These are phyloP conservation scores for Komagataea norvegica DNA, from an alignment of 1,139 yeast species.

Conservation along the genomic window DNA sequence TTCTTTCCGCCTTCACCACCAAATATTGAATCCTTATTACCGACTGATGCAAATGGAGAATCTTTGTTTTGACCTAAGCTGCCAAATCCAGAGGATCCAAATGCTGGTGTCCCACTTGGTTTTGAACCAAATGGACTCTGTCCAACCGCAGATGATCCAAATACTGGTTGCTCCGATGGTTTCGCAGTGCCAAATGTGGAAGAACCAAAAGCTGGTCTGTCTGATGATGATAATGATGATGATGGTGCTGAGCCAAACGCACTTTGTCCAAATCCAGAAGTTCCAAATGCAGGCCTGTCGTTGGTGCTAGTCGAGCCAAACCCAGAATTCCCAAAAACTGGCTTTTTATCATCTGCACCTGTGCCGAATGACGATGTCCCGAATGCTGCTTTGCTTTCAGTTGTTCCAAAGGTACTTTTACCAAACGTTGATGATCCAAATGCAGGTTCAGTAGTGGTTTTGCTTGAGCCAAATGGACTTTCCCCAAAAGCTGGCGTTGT, in stretches of 20 bases:
- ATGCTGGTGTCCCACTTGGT: constrained; percentile 15
- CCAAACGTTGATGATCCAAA: constrained; percentile 15
- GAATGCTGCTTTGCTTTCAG: not conserved
- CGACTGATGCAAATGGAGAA: constrained; percentile 3
- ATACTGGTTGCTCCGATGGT: constrained; percentile 11
- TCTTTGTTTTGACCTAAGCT: not conserved
- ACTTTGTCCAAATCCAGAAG: constrained; percentile 12
- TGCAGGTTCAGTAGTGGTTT: constrained; percentile 1
- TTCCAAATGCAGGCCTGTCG: constrained; percentile 1
- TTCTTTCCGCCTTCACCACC: constrained; percentile 1
- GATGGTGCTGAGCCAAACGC: not conserved
- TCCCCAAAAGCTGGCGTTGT: constrained; percentile 21
- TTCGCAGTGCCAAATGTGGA: constrained; percentile 14
- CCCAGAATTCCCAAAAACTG: constrained; percentile 19
- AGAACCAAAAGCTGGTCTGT: constrained; percentile 1
- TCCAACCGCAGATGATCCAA: constrained; percentile 22
- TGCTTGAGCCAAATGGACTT: constrained; percentile 19
- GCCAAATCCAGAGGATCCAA: constrained; percentile 20
- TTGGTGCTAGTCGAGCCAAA: no score
- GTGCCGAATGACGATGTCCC: constrained; percentile 13
- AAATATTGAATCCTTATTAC: not conserved
- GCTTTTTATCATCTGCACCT: constrained; percentile 7
- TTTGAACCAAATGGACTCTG: no score
- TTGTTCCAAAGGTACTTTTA: constrained; percentile 4
- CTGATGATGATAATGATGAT: not conserved